Conservation (phyloP, 106 monocot genomes). For the Acanthochlamys bracteata region DNA sequence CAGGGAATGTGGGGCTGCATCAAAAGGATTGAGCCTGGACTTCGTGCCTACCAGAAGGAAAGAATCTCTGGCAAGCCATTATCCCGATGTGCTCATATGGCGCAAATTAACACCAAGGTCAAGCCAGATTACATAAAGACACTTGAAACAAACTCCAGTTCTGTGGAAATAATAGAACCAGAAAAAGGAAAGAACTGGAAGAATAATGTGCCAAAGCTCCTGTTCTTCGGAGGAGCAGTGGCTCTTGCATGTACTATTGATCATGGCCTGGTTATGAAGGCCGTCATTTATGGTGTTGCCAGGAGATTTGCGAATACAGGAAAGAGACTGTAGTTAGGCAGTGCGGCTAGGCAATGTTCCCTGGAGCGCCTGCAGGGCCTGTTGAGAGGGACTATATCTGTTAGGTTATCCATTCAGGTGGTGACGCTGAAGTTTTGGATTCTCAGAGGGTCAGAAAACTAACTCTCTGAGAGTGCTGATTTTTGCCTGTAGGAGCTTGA, state of each 20-base stretch:
- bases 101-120: constrained; percentile 50
- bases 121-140: background rate
- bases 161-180: background rate
- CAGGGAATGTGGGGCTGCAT: constrained; percentile 7
- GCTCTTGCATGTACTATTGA: constrained; percentile 61
- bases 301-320: constrained; percentile 58
- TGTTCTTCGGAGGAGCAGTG: constrained; percentile 60
- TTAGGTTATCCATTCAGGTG: no score
- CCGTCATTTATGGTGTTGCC: constrained; percentile 68
- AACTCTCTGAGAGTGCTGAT: no score
- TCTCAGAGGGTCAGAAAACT: no score
- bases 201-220: constrained; percentile 30
- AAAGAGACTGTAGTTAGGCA: constrained; percentile 15
- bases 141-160: background rate
- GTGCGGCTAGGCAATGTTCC: background rate
- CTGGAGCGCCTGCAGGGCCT: no score
- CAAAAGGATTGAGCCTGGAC: constrained; percentile 6
- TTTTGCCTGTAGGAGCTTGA: no score
- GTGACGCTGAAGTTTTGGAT: no score
- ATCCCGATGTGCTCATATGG: constrained; percentile 42
- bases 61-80: constrained; percentile 31
- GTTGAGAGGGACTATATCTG: no score
- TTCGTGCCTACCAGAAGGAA: constrained; percentile 58
- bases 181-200: constrained; percentile 30
- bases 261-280: constrained; percentile 67